These are phyloP conservation scores for Punica granatum DNA, from an alignment of 345 rosid species.

Conservation along the genomic window DNA sequence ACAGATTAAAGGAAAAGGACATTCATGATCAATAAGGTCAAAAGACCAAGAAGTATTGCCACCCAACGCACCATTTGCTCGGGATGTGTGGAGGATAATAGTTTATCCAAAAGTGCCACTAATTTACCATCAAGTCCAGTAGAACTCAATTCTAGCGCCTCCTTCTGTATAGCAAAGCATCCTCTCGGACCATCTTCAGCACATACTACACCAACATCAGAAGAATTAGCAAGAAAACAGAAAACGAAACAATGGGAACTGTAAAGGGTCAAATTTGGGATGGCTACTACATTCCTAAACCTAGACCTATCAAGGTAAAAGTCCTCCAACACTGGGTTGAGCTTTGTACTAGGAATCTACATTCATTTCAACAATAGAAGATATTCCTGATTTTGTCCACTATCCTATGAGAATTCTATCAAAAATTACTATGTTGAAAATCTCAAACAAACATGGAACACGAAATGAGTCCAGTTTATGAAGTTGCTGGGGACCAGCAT, in stretches of 20 bases:
- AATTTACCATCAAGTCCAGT: constrained; percentile 71
- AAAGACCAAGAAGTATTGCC: not conserved
- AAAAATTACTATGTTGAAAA: not conserved
- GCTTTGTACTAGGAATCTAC: not conserved
- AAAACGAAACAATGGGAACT: not conserved
- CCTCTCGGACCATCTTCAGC: constrained; percentile 36
- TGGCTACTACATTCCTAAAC: not conserved
- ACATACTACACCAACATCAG: constrained; percentile 46
- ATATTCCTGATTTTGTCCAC: not conserved
- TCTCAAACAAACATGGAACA: not conserved
- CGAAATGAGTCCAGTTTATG: not conserved
- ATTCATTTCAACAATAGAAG: not conserved
- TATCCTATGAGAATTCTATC: not conserved
- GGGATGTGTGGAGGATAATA: constrained; percentile 54
- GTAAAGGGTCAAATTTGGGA: not conserved
- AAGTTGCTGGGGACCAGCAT: no score
- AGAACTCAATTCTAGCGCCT: constrained; percentile 59
- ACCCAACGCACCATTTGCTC: constrained; percentile 51
- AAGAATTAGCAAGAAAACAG: not conserved
- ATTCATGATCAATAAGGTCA: no score
- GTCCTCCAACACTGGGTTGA: not conserved
- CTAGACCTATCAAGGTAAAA: not conserved
- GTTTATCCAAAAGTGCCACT: constrained; percentile 46
- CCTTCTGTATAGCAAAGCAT: constrained; percentile 33
- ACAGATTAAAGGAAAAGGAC: not conserved